Conservation (phyloP, 345 rosid genomes). For the Corymbia maculata region DNA sequence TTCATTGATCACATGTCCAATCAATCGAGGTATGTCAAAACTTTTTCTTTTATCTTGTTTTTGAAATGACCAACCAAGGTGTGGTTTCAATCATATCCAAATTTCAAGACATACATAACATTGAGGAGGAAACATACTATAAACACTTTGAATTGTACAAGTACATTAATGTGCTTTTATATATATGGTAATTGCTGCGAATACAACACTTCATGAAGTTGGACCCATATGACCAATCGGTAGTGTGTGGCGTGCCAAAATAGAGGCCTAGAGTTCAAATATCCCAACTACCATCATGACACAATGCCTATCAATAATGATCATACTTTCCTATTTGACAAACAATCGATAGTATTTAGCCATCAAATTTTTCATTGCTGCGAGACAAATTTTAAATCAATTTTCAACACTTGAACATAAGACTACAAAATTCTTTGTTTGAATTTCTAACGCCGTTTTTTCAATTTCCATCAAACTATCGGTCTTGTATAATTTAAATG, state of each 20-base stretch:
- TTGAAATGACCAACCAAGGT: neutral
- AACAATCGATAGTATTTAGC: no score
- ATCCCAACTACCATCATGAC: neutral
- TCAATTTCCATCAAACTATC: neutral
- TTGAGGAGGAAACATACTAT: neutral
- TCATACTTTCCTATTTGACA: neutral
- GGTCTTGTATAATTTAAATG: neutral
- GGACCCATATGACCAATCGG: neutral
- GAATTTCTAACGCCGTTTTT: neutral
- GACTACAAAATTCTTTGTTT: neutral
- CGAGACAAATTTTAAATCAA: no score
- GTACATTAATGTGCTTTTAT: no score
- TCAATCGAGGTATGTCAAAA: neutral
- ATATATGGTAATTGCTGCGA: no score
- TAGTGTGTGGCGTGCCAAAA: neutral
- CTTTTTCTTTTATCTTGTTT: neutral
- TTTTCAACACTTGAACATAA: no score
- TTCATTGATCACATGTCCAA: neutral
- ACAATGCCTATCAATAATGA: neutral
- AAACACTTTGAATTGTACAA: no score
- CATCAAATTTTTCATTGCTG: neutral
- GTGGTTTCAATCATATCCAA: neutral
- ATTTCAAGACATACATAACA: neutral
- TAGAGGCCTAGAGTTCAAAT: neutral
- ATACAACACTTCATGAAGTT: no score